A percentile compares a stretch with the other conserved stretches of the same genome.
These are phyloP conservation scores for Dittrichia graveolens DNA, from an alignment of 129 eudicot species.

Conservation along the genomic window DNA sequence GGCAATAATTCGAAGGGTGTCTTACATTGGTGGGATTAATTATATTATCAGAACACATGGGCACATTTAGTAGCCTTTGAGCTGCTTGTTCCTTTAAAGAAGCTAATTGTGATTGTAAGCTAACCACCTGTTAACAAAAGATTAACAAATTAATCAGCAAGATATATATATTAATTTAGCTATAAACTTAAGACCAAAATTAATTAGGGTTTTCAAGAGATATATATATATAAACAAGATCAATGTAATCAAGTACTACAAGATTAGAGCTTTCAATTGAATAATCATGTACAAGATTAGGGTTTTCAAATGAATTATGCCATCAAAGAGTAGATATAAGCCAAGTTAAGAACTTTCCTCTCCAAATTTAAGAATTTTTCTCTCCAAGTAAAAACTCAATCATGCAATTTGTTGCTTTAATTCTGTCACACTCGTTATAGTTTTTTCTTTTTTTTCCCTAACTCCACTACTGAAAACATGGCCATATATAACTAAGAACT, in stretches of 20 bases:
- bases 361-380: too few species aligned
- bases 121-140: conserved; percentile 62
- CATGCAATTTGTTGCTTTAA: too few species aligned
- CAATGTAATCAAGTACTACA: neutral
- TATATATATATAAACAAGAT: neutral
- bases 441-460: too few species aligned
- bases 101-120: conserved; percentile 81
- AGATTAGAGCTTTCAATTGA: conserved; percentile 1
- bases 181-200: neutral
- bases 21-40: conserved; percentile 41
- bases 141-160: neutral
- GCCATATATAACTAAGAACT: neutral
- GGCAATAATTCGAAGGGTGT: conserved; percentile 37
- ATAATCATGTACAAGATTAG: conserved; percentile 11
- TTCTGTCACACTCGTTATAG: too few species aligned
- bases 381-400: too few species aligned
- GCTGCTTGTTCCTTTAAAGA: conserved; percentile 73
- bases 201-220: conserved; percentile 9
- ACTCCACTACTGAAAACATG: too few species aligned
- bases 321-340: too few species aligned
- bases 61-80: conserved; percentile 44
- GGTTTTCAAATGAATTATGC: neutral
- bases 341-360: conserved; percentile 15
- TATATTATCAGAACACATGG: conserved; percentile 45
- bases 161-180: conserved; percentile 16